Percentiles rank a stretch among this genome's conserved stretches.
phyloP scores from a whole-genome alignment of 1,284 basidiomycete genomes.

The Trametes pubescens region DNA sequence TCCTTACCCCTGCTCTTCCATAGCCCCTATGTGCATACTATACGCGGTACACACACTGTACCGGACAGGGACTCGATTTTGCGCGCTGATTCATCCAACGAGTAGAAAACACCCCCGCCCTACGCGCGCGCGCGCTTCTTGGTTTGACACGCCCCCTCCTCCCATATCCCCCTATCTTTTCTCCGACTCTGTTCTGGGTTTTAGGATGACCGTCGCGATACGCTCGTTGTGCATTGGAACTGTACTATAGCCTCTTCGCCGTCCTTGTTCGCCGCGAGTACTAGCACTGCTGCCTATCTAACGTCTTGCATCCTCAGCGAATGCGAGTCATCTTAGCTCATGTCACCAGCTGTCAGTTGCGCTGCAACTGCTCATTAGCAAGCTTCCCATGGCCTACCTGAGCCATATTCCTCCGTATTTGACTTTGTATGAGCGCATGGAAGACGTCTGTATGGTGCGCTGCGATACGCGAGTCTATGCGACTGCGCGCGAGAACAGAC shows the following conservation, averaged over 20 bases:
- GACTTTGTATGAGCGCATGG: no score
- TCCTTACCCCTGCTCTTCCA: constrained; percentile 36
- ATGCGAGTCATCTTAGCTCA: neutral
- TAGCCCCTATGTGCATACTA: constrained; percentile 15
- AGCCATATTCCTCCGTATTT: no score
- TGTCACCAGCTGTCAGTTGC: neutral
- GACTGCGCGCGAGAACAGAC: neutral
- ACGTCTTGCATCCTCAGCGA: constrained; percentile 7
- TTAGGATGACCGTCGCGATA: constrained; percentile 31
- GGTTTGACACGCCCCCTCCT: constrained; percentile 14
- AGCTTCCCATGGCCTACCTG: no score
- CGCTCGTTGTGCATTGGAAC: constrained; percentile 34
- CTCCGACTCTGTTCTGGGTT: constrained; percentile 27
- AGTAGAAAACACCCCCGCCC: constrained; percentile 16
- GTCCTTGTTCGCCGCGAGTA: constrained; percentile 3
- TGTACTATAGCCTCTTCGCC: constrained; percentile 33
- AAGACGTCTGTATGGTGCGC: no score
- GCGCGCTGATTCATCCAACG: constrained; percentile 4
- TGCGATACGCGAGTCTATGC: neutral
- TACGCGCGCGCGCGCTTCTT: neutral
- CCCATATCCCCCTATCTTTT: constrained; percentile 5
- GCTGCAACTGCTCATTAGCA: neutral
- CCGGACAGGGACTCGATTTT: constrained; percentile 19
- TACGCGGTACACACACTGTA: constrained; percentile 18
- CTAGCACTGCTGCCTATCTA: constrained; percentile 14